A percentile compares a stretch with the other conserved stretches of the same genome.
phyloP scores from a whole-genome alignment of 2,329 filamentous ascomycete genomes.

The Diaporthe destruens region DNA sequence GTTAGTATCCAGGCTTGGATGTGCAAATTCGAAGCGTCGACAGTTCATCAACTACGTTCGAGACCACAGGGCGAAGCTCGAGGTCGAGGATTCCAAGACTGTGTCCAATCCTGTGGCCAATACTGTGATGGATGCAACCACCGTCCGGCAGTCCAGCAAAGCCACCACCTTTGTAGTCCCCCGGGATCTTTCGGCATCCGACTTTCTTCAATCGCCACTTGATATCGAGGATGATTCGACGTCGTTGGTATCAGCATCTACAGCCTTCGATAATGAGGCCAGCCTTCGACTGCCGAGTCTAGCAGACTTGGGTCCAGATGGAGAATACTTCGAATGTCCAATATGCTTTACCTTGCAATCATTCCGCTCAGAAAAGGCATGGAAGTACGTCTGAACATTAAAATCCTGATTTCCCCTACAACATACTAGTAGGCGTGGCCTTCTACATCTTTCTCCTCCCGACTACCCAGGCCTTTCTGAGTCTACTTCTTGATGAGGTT shows the following conservation, averaged over 20 bases:
- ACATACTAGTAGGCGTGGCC: too few species aligned
- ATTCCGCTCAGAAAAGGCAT: background rate
- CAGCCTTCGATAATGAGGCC: background rate
- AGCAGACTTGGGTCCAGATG: background rate
- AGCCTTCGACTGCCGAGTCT: background rate
- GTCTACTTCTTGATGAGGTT: background rate
- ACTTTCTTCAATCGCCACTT: background rate
- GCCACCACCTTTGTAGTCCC: background rate
- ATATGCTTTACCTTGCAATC: conserved; percentile 2
- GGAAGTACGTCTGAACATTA: background rate
- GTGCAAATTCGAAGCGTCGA: background rate
- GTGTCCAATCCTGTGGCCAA: fast-evolving
- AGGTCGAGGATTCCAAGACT: background rate
- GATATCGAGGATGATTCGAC: background rate
- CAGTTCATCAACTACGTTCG: background rate
- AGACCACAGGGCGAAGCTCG: background rate
- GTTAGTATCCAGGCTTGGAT: background rate
- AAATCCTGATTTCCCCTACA: too few species aligned
- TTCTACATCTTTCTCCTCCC: background rate
- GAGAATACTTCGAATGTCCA: background rate
- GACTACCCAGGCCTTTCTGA: too few species aligned
- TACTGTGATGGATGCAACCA: background rate
- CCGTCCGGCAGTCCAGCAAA: background rate
- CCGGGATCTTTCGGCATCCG: background rate
- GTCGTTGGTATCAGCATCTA: background rate